Conservation (phyloP, 768 basidiomycete genomes). For the Sporobolomyces pararoseus region DNA sequence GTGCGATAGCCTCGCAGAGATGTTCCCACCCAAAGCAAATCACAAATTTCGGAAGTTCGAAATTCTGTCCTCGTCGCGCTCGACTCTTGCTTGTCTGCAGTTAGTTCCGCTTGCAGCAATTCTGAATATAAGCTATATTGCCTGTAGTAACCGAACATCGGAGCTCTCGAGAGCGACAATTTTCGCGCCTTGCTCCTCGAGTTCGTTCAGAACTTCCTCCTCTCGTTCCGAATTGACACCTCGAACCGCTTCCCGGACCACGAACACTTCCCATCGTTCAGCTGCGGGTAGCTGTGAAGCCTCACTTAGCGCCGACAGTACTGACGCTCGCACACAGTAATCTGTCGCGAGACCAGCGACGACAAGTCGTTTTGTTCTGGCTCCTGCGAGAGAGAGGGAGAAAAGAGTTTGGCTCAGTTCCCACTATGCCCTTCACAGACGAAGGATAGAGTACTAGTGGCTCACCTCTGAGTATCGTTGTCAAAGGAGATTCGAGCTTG, state of each 20-base stretch:
- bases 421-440: background rate
- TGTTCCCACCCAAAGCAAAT: too few species aligned
- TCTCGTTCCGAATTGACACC: slow-evolving; percentile 27
- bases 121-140: too few species aligned
- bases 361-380: slow-evolving; percentile 59
- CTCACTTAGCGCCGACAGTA: slow-evolving; percentile 46
- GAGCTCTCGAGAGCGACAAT: slow-evolving; percentile 17
- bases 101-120: too few species aligned
- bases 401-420: background rate
- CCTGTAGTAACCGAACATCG: too few species aligned
- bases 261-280: slow-evolving; percentile 49
- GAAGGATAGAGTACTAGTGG: too few species aligned
- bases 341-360: slow-evolving; percentile 68
- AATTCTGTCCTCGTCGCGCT: too few species aligned
- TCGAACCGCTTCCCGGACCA: slow-evolving; percentile 42
- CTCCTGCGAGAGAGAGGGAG: slow-evolving; percentile 37
- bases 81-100: too few species aligned
- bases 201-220: background rate
- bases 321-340: slow-evolving; percentile 65
- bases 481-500: background rate
- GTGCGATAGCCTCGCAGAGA: too few species aligned
- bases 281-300: slow-evolving; percentile 53
- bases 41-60: too few species aligned
- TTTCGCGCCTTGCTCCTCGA: background rate
- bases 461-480: slow-evolving; percentile 5